Base-by-base conservation (phyloP, 306 rosid species). In the Glycine tomentella region DNA sequence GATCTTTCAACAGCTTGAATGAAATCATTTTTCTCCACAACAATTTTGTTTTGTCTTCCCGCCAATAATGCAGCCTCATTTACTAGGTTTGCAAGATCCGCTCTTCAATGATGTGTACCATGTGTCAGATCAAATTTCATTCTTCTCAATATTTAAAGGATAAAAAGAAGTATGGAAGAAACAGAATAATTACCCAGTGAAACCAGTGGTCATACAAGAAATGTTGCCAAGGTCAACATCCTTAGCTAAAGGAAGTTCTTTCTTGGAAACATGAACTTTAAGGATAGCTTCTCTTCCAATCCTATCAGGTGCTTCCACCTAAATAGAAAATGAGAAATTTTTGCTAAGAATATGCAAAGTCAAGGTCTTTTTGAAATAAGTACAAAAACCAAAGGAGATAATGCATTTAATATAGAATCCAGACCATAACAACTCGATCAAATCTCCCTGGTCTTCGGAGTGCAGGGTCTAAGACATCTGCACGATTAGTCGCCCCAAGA, bases 401-500 rank as follows among this genome's bases (percentile, higher is more conserved):
- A 13, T 44, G 51, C 7, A 13, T 62, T 36, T 75, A 62, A 81
- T 73, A 79, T 31, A 64, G 46, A 82, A 88, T 77, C 84, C 97
- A 85, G 84, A 95, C 99, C 96, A 86, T 84, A 83, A 95, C 98
- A 63, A 95, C 92, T 52, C 99, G 98, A 84, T 95, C 99, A 84
- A 95, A 95, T 91, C 99, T 95, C 76, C 99, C 99, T 3, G 99
- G 99, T 69, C 99, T 93, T 59, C 96, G 98, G 85, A 95, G 97
- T 38, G 99, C 99, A 80, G 98, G 97, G 83, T 95, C 99, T 77
- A 95, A 79, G 49, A 95, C 96, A 87, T 93, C 99, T 8, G 99
- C 82, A 3, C 99, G 99, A 88, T 95, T 95, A 86, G 99, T 95
- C 75, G 99, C 99, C 64, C 94, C 99, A 80, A 95, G 94, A 89